Conservation (phyloP, 148 eudicot genomes). For the Tetragonia tetragonoides region DNA sequence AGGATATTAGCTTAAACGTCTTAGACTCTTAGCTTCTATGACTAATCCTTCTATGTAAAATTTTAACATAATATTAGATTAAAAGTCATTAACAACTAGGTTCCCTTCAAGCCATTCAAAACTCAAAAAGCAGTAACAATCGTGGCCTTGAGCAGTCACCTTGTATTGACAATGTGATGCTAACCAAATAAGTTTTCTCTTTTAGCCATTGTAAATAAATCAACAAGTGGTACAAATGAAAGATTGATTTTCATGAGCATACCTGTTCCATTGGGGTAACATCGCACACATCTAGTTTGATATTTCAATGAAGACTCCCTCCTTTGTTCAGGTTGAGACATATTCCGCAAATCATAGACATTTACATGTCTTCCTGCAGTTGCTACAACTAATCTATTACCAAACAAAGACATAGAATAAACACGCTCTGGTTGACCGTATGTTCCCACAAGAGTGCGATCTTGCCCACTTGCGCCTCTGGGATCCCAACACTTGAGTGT, state of each 20-base stretch:
- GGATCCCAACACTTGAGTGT: slow-evolving; percentile 98
- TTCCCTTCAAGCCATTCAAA: background rate
- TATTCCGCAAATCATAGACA: slow-evolving; percentile 89
- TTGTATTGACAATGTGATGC: background rate
- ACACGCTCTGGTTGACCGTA: slow-evolving; percentile 95
- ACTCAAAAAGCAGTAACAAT: background rate
- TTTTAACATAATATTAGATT: background rate
- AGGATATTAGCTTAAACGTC: background rate
- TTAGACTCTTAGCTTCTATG: background rate
- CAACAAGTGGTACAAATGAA: background rate
- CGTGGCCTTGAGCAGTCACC: background rate
- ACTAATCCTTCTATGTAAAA: background rate
- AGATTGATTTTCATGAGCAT: background rate
- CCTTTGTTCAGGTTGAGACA: slow-evolving; percentile 96
- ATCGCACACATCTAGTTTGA: slow-evolving; percentile 93
- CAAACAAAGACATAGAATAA: slow-evolving; percentile 84
- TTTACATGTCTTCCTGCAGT: slow-evolving; percentile 96
- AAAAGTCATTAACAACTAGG: background rate
- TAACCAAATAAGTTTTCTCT: background rate
- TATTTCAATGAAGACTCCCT: slow-evolving; percentile 92
- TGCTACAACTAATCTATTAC: slow-evolving; percentile 83
- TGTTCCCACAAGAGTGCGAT: slow-evolving; percentile 84
- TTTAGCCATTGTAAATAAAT: background rate
- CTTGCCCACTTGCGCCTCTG: slow-evolving; percentile 91
- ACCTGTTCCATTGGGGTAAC: slow-evolving; percentile 97